Evolutionary conservation across 202 grass and related monocot genomes (phyloP).

Genomic region (Saccharum hybrid): DNA sequence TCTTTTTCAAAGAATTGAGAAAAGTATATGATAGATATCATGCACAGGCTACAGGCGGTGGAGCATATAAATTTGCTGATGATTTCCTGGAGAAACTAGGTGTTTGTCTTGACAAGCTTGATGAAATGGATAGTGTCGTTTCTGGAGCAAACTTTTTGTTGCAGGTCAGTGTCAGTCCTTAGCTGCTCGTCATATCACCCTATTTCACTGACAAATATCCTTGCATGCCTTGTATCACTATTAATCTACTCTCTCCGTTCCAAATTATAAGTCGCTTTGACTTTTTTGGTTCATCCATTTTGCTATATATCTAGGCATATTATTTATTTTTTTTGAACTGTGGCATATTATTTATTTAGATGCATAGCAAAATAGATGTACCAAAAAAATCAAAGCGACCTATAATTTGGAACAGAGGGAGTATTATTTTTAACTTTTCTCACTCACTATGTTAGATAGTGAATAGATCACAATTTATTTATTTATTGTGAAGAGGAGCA

Average conservation of each 20-base stretch:
- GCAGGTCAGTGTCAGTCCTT: conserved; percentile 58
- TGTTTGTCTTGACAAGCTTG: conserved; percentile 92
- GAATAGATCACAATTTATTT: conserved; percentile 4
- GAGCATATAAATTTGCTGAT: conserved; percentile 82
- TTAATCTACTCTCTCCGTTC: background rate
- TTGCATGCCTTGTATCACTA: background rate
- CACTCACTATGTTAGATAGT: conserved; percentile 1
- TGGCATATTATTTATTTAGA: too few species aligned
- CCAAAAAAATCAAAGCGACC: too few species aligned
- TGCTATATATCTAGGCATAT: too few species aligned
- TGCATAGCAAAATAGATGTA: too few species aligned
- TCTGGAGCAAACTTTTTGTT: conserved; percentile 91
- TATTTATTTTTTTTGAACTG: too few species aligned
- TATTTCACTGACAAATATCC: conserved; percentile 26
- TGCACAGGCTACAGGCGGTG: conserved; percentile 88
- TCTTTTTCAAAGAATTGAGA: conserved; percentile 1
- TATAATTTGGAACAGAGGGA: too few species aligned
- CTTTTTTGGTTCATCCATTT: too few species aligned
- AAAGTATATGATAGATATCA: conserved; percentile 30
- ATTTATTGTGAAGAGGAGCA: conserved; percentile 11
- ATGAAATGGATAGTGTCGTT: conserved; percentile 96
- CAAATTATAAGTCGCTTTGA: too few species aligned
- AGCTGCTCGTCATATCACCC: background rate
- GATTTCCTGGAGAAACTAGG: conserved; percentile 80
- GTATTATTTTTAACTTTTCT: background rate